A percentile compares a stretch with the other conserved stretches of the same genome.
phyloP scores from a whole-genome alignment of 495 filamentous ascomycete species.

The Talaromyces borbonicus region DNA sequence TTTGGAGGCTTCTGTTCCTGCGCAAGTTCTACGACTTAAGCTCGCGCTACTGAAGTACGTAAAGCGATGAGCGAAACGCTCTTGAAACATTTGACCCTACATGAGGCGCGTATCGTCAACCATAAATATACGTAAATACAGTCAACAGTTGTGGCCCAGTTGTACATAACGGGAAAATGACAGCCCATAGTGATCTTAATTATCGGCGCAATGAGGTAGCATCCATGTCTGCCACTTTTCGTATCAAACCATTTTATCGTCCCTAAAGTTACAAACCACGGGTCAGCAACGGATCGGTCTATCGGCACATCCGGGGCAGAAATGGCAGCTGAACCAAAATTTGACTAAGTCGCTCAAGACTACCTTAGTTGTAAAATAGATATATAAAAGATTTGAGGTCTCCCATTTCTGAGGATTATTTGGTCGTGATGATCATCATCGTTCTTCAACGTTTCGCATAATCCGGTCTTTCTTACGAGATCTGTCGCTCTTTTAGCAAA shows the following conservation, averaged over 20 bases:
- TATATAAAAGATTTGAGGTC: background rate
- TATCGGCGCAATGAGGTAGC: background rate
- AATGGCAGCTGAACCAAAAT: background rate
- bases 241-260: background rate
- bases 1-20: background rate
- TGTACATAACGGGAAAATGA: background rate
- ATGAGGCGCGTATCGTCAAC: too few relatives aligned
- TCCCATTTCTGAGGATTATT: background rate
- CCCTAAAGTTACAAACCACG: background rate
- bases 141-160: too few relatives aligned
- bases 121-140: too few relatives aligned
- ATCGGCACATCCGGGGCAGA: background rate
- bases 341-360: background rate
- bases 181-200: background rate
- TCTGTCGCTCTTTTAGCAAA: constrained; percentile 1
- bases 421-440: background rate
- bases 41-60: too few relatives aligned
- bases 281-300: background rate
- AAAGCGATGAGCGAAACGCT: background rate
- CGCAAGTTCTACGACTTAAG: background rate
- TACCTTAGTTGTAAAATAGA: background rate
- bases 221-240: background rate
- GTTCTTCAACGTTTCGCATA: background rate
- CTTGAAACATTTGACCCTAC: background rate
- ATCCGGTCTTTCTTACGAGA: background rate